Conservation (phyloP, 2,329 filamentous ascomycete genomes). For the Spiromastix sp. region DNA sequence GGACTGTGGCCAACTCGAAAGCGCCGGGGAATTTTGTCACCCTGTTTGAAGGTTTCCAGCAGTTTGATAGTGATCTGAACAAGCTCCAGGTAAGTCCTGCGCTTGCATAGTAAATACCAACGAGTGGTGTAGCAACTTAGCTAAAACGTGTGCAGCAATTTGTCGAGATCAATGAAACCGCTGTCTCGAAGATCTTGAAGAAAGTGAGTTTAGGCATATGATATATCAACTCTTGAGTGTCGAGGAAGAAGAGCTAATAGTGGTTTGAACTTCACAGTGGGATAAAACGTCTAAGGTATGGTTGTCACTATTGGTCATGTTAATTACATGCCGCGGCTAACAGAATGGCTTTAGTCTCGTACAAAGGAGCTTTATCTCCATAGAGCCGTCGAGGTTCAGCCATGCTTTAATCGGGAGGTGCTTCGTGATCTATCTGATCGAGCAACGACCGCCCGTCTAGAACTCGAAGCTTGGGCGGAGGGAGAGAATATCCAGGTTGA, state of each 20-base stretch:
- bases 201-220: constrained; percentile 48
- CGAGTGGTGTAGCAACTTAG: background rate
- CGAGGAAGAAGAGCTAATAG: constrained; percentile 6
- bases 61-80: constrained; percentile 92
- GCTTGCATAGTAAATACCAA: background rate
- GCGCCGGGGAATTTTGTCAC: constrained; percentile 89
- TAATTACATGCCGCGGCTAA: constrained; percentile 19
- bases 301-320: constrained; percentile 8
- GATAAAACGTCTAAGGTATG: constrained; percentile 91
- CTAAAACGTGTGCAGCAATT: constrained; percentile 58
- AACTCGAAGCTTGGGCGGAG: constrained; percentile 93
- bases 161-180: constrained; percentile 94
- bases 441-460: constrained; percentile 89
- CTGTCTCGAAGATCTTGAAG: constrained; percentile 96
- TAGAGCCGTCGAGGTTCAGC: constrained; percentile 90
- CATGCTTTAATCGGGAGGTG: constrained; percentile 94
- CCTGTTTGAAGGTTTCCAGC: constrained; percentile 90
- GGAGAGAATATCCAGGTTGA: constrained; percentile 86
- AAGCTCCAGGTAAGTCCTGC: constrained; percentile 59
- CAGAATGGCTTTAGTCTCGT: constrained; percentile 53
- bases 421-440: constrained; percentile 95
- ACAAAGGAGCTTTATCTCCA: constrained; percentile 97
- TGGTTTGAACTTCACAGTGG: constrained; percentile 53
- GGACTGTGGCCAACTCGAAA: constrained; percentile 65
- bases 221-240: background rate